These are phyloP conservation scores for Colletotrichum camelliae DNA, from an alignment of 2,329 filamentous ascomycete species.

Conservation along the genomic window DNA sequence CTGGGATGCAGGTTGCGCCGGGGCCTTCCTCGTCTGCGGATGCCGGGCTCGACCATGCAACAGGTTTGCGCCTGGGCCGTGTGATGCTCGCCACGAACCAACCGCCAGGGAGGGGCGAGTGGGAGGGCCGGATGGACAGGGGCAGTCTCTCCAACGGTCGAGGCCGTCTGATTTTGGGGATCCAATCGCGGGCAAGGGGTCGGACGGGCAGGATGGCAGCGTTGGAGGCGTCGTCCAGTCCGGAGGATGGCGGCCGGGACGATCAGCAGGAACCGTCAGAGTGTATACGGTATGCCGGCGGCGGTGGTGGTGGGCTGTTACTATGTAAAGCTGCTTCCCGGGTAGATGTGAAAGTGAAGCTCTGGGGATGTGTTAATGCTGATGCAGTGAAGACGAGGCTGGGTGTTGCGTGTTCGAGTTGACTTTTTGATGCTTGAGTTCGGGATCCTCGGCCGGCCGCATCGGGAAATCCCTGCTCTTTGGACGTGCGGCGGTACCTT, in stretches of 20 bases:
- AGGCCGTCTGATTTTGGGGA: neutral
- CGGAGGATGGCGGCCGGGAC: neutral
- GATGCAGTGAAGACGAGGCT: neutral
- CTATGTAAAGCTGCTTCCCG: neutral
- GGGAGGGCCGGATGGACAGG: neutral
- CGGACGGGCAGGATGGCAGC: neutral
- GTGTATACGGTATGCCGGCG: neutral
- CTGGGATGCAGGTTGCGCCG: slow-evolving; percentile 15
- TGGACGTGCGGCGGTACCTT: neutral
- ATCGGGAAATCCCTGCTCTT: neutral
- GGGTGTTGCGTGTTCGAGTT: neutral
- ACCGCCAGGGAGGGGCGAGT: neutral
- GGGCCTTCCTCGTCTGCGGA: slow-evolving; percentile 9
- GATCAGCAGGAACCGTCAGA: neutral
- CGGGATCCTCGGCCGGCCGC: slow-evolving; percentile 18
- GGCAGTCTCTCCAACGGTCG: neutral
- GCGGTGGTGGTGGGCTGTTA: neutral
- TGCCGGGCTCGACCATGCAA: slow-evolving; percentile 16
- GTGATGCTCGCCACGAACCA: slow-evolving; percentile 5
- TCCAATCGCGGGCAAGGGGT: neutral
- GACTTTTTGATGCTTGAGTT: neutral
- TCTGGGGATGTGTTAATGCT: neutral
- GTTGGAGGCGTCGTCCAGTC: neutral
- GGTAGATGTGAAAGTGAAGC: neutral
- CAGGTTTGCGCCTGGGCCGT: slow-evolving; percentile 4